Evolutionary conservation across 768 basidiomycete genomes (phyloP).

Genomic region (Glaciozyma martinii): DNA sequence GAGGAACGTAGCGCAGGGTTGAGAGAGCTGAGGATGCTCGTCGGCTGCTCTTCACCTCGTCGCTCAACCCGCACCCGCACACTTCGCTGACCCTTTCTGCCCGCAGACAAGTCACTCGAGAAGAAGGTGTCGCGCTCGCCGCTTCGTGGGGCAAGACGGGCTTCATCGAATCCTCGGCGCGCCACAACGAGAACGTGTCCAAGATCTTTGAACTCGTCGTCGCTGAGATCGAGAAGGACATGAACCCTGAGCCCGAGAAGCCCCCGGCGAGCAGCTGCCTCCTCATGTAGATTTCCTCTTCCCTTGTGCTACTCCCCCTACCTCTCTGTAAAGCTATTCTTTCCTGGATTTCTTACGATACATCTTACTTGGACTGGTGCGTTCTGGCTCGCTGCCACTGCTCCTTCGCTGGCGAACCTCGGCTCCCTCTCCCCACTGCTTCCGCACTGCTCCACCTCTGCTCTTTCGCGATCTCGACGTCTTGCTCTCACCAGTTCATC

Average conservation of each 20-base stretch:
- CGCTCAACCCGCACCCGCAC: background rate
- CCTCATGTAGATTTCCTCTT: background rate
- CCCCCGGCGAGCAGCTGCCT: background rate
- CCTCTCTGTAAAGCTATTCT: background rate
- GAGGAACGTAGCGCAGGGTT: too few species aligned
- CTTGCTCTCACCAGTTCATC: background rate
- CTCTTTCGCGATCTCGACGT: background rate
- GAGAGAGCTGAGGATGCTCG: too few species aligned
- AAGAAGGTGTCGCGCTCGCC: constrained; percentile 32
- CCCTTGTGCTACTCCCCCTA: background rate
- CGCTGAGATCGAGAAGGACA: constrained; percentile 34
- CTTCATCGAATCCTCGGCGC: constrained; percentile 34
- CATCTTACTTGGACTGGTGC: too few species aligned
- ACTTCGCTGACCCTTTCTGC: background rate
- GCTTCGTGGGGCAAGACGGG: constrained; percentile 26
- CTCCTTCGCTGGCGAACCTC: too few species aligned
- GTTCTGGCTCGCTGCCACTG: background rate
- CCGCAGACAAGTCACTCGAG: constrained; percentile 30
- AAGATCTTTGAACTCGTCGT: constrained; percentile 32
- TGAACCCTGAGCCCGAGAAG: constrained; percentile 25
- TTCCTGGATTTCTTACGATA: background rate
- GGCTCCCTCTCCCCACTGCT: too few species aligned
- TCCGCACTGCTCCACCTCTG: background rate
- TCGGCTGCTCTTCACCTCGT: background rate
- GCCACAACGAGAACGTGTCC: constrained; percentile 35